Conservation (phyloP, 1,284 basidiomycete genomes). For the Pisolithus thermaeus region DNA sequence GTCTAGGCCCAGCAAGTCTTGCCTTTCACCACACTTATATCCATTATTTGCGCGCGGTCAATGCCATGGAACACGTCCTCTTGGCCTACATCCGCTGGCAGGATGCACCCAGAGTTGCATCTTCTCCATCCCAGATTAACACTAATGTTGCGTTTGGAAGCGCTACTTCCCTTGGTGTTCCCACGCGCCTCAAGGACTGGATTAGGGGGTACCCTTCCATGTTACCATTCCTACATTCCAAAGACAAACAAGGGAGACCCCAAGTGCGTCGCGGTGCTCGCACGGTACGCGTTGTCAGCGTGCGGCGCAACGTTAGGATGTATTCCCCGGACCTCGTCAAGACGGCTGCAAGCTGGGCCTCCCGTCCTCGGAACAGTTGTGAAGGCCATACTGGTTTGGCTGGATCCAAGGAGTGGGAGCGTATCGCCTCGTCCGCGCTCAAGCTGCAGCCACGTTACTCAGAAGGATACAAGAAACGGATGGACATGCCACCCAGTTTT, state of each 20-base stretch:
- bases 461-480: conserved; percentile 65
- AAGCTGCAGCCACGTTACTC: conserved; percentile 56
- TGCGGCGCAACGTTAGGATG: conserved; percentile 73
- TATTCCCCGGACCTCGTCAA: conserved; percentile 78
- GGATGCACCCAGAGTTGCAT: conserved; percentile 41
- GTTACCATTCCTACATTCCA: conserved; percentile 38
- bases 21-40: conserved; percentile 76
- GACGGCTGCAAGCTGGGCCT: conserved; percentile 67
- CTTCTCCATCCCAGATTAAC: conserved; percentile 25
- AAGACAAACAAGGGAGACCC: conserved; percentile 39
- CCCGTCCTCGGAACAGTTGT: conserved; percentile 27
- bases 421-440: conserved; percentile 55
- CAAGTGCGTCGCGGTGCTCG: conserved; percentile 68
- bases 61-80: conserved; percentile 84
- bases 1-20: conserved; percentile 55
- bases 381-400: conserved; percentile 39
- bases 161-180: conserved; percentile 58
- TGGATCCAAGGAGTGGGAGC: conserved; percentile 66
- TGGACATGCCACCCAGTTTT: conserved; percentile 55
- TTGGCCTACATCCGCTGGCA: conserved; percentile 81
- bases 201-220: conserved; percentile 78
- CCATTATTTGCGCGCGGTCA: conserved; percentile 74
- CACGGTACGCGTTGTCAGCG: conserved; percentile 64
- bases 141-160: conserved; percentile 36
- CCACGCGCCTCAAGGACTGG: conserved; percentile 78